phyloP scores from a whole-genome alignment of 257 asterid genomes.

The Solanum chmielewskii region DNA sequence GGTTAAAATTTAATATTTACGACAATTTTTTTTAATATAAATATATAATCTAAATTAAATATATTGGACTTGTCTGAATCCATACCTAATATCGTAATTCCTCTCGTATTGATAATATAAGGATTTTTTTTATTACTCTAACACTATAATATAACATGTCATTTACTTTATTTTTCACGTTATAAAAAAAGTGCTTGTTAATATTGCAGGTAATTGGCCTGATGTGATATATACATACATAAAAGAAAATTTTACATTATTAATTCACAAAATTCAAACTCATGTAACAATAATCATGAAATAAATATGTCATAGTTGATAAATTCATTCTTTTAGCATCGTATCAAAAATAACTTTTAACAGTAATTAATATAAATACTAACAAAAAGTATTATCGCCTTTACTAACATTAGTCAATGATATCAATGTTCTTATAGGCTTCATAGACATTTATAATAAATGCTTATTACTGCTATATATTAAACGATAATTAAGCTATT shows the following conservation, averaged over 20 bases:
- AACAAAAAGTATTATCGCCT: rapidly evolving
- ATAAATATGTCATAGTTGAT: too few relatives aligned
- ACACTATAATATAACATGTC: neutral
- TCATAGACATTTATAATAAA: too few relatives aligned
- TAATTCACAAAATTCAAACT: too few relatives aligned
- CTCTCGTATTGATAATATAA: neutral
- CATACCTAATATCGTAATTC: neutral
- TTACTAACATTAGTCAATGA: too few relatives aligned
- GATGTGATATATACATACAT: neutral
- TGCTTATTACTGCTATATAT: too few relatives aligned
- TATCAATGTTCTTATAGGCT: neutral
- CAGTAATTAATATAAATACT: too few relatives aligned
- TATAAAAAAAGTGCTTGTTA: neutral
- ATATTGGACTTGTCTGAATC: neutral
- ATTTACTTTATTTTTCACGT: neutral
- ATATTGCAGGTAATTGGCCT: neutral
- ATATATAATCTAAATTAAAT: neutral
- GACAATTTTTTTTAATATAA: neutral
- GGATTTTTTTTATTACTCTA: neutral
- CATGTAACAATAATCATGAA: too few relatives aligned
- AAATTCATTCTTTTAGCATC: too few relatives aligned
- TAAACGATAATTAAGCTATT: too few relatives aligned
- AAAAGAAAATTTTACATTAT: neutral
- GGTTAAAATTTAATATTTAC: neutral
- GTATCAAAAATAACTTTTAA: too few relatives aligned